Conservation (phyloP, 495 filamentous ascomycete genomes). For the Penicillium argentinense region DNA sequence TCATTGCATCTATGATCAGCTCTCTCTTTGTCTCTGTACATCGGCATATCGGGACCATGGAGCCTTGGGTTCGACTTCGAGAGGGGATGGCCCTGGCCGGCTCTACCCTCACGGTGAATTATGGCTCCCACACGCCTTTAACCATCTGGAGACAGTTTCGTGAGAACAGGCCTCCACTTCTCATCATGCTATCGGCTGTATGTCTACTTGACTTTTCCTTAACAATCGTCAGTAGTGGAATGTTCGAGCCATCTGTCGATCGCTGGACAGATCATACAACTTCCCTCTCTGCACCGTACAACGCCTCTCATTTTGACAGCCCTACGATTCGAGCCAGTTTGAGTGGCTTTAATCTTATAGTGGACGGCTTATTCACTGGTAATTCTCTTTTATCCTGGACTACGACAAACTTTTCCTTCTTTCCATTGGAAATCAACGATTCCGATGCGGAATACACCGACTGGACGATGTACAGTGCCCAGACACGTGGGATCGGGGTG, state of each 20-base stretch:
- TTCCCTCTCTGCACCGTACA: conserved; percentile 7
- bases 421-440: conserved; percentile 9
- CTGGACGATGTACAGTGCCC: conserved; percentile 7
- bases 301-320: conserved; percentile 7
- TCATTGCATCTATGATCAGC: conserved; percentile 25
- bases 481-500: conserved; percentile 18
- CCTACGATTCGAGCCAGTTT: conserved; percentile 5
- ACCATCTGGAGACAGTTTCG: conserved; percentile 2
- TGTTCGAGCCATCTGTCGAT: conserved; percentile 21
- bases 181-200: conserved; percentile 10
- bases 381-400: conserved; percentile 14
- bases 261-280: conserved; percentile 1
- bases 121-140: conserved; percentile 15
- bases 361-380: background rate
- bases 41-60: conserved; percentile 20
- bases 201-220: conserved; percentile 17
- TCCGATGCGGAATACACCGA: background rate
- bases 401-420: conserved; percentile 6
- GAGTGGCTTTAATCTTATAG: conserved; percentile 10
- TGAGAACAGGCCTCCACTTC: background rate
- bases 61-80: conserved; percentile 24
- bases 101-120: conserved; percentile 16
- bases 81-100: conserved; percentile 7
- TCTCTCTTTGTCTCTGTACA: conserved; percentile 22
- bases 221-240: conserved; percentile 19